These are phyloP conservation scores for Mangifera indica DNA, from an alignment of 345 rosid species.

Conservation along the genomic window DNA sequence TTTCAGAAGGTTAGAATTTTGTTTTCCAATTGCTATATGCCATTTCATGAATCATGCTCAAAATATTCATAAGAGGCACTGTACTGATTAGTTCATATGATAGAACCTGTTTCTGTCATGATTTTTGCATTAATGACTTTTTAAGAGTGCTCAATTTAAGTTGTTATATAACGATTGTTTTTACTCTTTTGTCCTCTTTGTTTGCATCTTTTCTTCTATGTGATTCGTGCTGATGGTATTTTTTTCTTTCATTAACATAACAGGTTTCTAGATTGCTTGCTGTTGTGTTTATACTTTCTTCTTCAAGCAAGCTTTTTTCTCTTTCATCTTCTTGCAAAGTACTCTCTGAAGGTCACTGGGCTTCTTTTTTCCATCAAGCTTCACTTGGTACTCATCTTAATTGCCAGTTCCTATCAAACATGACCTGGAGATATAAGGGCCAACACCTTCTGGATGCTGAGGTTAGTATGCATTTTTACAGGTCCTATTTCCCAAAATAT, in stretches of 20 bases:
- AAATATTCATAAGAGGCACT: neutral
- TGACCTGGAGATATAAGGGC: constrained; percentile 36
- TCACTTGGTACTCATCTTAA: constrained; percentile 78
- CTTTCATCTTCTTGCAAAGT: constrained; percentile 43
- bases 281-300: constrained; percentile 53
- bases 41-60: neutral
- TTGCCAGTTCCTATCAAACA: constrained; percentile 53
- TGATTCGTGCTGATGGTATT: constrained; percentile 9
- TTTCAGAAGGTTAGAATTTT: constrained; percentile 63
- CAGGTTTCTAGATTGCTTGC: constrained; percentile 87
- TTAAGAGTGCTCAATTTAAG: constrained; percentile 11
- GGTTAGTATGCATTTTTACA: constrained; percentile 35
- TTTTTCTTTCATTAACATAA: constrained; percentile 17
- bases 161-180: neutral
- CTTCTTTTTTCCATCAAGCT: constrained; percentile 94
- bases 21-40: constrained; percentile 5
- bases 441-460: constrained; percentile 27
- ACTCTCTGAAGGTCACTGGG: constrained; percentile 83
- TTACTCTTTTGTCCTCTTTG: neutral
- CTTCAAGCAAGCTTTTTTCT: constrained; percentile 45
- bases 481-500: neutral
- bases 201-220: neutral
- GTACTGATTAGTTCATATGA: neutral
- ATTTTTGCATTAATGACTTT: neutral
- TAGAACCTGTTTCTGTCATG: neutral